phyloP scores from a whole-genome alignment of 306 rosid species.

The Morella rubra region DNA sequence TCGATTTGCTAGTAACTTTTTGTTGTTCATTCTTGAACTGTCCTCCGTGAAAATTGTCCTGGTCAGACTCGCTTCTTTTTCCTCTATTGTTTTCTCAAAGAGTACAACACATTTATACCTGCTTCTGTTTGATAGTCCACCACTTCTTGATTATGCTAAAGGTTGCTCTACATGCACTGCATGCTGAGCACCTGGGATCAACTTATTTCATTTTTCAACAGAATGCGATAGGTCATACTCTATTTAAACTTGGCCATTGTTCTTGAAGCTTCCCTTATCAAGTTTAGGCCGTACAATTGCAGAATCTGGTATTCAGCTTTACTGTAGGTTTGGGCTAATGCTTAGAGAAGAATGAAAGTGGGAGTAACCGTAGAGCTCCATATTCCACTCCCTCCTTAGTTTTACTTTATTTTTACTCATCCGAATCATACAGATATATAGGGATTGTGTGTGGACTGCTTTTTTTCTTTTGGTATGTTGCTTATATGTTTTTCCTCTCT shows the following conservation, averaged over 20 bases:
- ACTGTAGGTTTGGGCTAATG: background rate
- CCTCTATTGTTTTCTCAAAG: background rate
- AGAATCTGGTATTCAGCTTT: background rate
- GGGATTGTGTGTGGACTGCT: background rate
- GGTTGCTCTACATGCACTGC: background rate
- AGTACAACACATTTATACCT: background rate
- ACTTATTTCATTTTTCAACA: background rate
- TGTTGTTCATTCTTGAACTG: background rate
- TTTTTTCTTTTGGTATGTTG: background rate
- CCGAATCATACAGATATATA: conserved; percentile 6
- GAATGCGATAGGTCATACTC: background rate
- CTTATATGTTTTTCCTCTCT: background rate
- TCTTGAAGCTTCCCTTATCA: background rate
- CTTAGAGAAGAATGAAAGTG: conserved; percentile 1
- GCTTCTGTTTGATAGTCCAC: conserved; percentile 12
- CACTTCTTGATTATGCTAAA: background rate
- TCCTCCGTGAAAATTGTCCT: background rate
- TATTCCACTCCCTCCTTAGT: background rate
- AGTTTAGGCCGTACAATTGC: conserved; percentile 1
- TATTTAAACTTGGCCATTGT: background rate
- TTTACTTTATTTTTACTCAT: background rate
- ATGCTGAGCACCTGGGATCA: background rate
- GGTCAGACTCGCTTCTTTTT: background rate
- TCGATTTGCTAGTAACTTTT: background rate
- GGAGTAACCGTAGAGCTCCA: background rate